Base-by-base conservation (phyloP, 768 basidiomycete species). In the Amanita pseudoporphyria region DNA sequence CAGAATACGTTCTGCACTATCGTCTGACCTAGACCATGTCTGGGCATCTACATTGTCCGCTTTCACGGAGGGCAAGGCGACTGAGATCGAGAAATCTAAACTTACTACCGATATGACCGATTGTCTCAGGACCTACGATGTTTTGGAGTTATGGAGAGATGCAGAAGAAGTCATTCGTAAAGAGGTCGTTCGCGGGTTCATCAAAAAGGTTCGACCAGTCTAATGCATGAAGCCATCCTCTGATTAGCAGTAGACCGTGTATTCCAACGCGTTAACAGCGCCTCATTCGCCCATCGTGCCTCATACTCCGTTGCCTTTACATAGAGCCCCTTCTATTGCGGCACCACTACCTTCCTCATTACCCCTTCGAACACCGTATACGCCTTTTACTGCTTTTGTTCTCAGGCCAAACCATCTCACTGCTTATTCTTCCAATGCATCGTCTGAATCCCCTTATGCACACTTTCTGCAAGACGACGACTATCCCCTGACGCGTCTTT, bases 151-250 rank as follows among this genome's bases (percentile, higher is more conserved):
- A 6, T 92, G 89, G 87, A 69, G 79, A 57, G 82, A 88, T 54
- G 95, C 93, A 1, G 94, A 95, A 66, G 87, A 92, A 52, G 81
- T 96, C 14, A 67, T 97, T 44, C 72, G 84, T 49, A 70, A 69
- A 45, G 79, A 84, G 39, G 69, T 96, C 32, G 75, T 92, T 31
- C 78, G 79, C 1, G 74, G 73, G 12, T 94, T 93, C 57, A 73
- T 92, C 7, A 81, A 78, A 58, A 86, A 87, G 72, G 92, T 85
- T 47, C 33, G 62, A 57, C 14, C 45, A 45, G 6, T 45, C 22
- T 14, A 18, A 19, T 43, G 31, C 28, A 21, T 10, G 43, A 18
- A 7, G 9, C 26, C 12, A 35, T 31, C 39, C 26, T 38, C 47
- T 53, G 53, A 52, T 57, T 9, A 24, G 49, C 14, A 45, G 28